A percentile compares a stretch with the other conserved stretches of the same genome.
phyloP scores from a whole-genome alignment of 192 early-diverging fungal genomes.

The Entomortierella lignicola region DNA sequence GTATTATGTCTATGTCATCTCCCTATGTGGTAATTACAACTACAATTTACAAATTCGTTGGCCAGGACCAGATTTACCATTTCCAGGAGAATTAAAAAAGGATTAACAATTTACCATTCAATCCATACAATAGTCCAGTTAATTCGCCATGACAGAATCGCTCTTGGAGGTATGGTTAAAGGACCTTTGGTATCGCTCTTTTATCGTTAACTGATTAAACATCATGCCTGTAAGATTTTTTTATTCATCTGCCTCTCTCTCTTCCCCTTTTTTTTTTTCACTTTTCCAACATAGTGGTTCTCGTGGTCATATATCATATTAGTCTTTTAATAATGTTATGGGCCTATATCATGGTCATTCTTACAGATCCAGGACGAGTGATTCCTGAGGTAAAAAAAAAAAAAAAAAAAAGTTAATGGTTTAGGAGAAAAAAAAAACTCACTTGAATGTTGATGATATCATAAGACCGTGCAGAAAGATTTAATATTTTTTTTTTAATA shows the following conservation, averaged over 20 bases:
- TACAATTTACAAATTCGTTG: not conserved
- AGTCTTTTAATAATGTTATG: constrained; percentile 39
- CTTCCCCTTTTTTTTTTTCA: not conserved
- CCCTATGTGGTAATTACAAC: constrained; percentile 26
- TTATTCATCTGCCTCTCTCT: not conserved
- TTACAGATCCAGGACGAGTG: constrained; percentile 41
- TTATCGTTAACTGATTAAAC: not conserved
- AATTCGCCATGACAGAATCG: constrained; percentile 13
- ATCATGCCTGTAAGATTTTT: no score
- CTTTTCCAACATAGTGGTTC: constrained; percentile 18
- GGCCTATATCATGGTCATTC: constrained; percentile 48
- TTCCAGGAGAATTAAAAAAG: no score
- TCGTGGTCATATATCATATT: constrained; percentile 35
- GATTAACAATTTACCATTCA: no score
- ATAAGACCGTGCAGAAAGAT: not conserved
- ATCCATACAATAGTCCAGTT: constrained; percentile 8
- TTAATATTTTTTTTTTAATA: no score
- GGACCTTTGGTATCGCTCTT: not conserved
- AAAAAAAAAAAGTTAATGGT: not conserved
- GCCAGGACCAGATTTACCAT: not conserved
- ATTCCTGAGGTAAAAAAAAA: constrained; percentile 27
- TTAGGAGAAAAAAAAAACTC: no score
- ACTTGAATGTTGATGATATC: constrained; percentile 12
- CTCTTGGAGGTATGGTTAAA: constrained; percentile 22
- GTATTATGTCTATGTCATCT: constrained; percentile 38